Evolutionary conservation across 148 eudicot species (phyloP), one percentile per base, ranked within the genome.

Genomic region (Vaccinium corymbosum): DNA sequence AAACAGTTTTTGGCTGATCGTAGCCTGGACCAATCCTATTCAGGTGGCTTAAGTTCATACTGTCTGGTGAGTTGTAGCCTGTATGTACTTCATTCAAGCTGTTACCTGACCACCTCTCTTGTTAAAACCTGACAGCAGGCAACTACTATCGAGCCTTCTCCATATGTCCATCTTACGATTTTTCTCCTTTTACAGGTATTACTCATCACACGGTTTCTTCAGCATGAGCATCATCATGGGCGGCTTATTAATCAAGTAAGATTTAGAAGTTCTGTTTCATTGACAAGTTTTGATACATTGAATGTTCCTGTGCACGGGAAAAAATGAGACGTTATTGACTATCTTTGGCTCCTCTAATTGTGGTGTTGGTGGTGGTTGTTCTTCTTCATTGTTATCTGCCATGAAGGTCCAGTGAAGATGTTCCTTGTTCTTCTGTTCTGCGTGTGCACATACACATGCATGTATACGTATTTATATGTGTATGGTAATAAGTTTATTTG

Each of bases 31-130:
- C 98, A 94, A 79, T 93, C 99, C 19, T 97, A 97, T 88, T 97
- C 99, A 10, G 99, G 99, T 85, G 99, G 99, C 52, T 91, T 97
- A 90, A 97, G 97, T 90, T 97, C 99, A 72, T 97, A 97, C 83
- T 97, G 99, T 88, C 89, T 97, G 94, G 98, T 95, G 87, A 92
- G 86, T 84, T 64, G 53, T 84, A 29, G 29, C 46, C 46, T 42
- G 46, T 42, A 42, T 49, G 49, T 73, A 22, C 29, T 32, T 48
- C 16, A 76, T 56, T 76, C 61, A 49, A 35, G 22, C n/a, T 76
- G 32, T 50, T 77, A 22, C 53, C 57, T 29, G 64, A 27, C n/a
- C n/a, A 15, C 52, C 2, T 78, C 25, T 22, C 27, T 50, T 76
- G 29, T 50, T 27, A 15, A 15, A 78, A 8, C 68, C 25, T 32